Evolutionary conservation across 1,139 yeast species (phyloP), one percentile per base, ranked within the genome.

Genomic region (Magnusiomyces magnusii): DNA sequence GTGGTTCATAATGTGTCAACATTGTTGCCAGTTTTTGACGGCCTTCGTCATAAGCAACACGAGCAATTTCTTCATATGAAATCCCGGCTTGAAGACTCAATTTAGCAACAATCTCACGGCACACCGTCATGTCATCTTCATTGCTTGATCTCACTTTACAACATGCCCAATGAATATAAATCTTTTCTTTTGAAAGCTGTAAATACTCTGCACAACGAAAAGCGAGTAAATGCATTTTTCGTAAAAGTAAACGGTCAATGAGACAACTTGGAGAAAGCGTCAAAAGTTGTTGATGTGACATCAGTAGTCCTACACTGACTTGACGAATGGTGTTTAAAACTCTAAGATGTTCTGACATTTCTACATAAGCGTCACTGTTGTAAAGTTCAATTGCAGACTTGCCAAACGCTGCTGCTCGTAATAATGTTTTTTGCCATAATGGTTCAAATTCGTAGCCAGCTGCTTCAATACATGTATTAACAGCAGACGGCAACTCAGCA

Each of bases 401-500:
- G 0, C 97, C 99, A 73, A 92, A 89, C 0, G 90, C 78, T 0
- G 93, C 97, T 0, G 97, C 96, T 61, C 83, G 79, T 41, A 93
- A 73, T 2, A 93, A 75, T 58, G 81, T 82, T 69, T 91, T 91
- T 67, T 93, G 99, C 86, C 93, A 82, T 56, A 77, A 75, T 0
- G 87, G 80, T 61, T 85, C 87, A 66, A 88, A 83, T 66, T 92
- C 98, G 57, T 85, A 85, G 7, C 84, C 73, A 0, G 97, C 87
- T 0, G 95, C 95, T 2, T 79, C 75, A 13, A 92, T 78, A 68
- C 97, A 89, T 28, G 80, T 81, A 44, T 80, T 78, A 1, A 92
- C 85, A 0, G 97, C 97, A 10, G 73, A 74, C 0, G 75, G 73
- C 27, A 93, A 73, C 25, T 79, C 73, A 24, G 75, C 71, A 3